A percentile compares a stretch with the other conserved stretches of the same genome.
These are phyloP conservation scores for Sanghuangporus sanghuang DNA, from an alignment of 1,284 basidiomycete species.

Conservation along the genomic window DNA sequence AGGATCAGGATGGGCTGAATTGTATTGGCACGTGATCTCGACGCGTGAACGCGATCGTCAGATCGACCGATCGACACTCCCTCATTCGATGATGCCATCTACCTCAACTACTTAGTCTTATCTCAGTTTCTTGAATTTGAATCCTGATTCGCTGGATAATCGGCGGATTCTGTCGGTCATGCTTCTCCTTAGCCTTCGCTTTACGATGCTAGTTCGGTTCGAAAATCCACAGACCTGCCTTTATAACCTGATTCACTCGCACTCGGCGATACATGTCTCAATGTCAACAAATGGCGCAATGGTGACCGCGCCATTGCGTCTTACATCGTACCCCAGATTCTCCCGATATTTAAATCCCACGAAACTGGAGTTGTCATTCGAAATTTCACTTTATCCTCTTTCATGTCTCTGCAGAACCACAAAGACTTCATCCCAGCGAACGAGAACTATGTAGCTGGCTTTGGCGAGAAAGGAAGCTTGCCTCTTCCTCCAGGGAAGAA, in stretches of 20 bases:
- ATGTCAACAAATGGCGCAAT: neutral
- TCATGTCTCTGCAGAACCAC: constrained; percentile 10
- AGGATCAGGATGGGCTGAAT: neutral
- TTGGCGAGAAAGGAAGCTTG: constrained; percentile 40
- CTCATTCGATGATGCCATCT: too few relatives aligned
- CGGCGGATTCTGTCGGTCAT: neutral
- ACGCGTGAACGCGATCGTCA: neutral
- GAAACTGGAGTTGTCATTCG: neutral
- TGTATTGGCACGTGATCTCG: neutral
- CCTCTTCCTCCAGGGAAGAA: constrained; percentile 48
- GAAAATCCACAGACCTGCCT: neutral
- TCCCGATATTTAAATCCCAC: neutral
- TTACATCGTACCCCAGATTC: neutral
- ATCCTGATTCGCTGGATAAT: neutral
- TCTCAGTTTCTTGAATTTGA: neutral
- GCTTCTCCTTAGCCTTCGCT: neutral
- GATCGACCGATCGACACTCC: neutral
- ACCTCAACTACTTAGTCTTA: too few relatives aligned
- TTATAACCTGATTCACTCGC: too few relatives aligned
- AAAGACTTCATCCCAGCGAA: constrained; percentile 33
- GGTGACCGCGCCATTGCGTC: neutral
- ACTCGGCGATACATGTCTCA: neutral
- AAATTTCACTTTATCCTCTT: neutral
- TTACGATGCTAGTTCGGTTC: neutral
- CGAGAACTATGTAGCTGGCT: constrained; percentile 36